Evolutionary conservation across 306 rosid genomes (phyloP).

Genomic region (Gillenia trifoliata): DNA sequence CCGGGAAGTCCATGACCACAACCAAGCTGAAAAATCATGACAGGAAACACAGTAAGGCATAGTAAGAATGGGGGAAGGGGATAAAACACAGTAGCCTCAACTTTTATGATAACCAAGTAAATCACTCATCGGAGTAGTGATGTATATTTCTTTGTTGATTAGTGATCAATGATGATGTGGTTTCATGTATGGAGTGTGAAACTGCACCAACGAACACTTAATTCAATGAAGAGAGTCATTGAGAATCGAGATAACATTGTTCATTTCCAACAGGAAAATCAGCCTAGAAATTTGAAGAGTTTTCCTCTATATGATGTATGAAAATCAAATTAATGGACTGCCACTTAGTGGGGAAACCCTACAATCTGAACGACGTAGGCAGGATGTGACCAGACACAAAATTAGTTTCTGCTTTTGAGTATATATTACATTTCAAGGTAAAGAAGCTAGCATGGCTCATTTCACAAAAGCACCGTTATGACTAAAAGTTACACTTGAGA

Average conservation of each 20-base stretch:
- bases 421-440: neutral
- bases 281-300: neutral
- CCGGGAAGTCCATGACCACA: slow-evolving; percentile 98
- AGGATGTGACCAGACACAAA: neutral
- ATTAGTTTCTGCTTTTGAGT: neutral
- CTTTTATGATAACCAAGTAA: neutral
- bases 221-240: neutral
- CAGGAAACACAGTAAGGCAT: slow-evolving; percentile 12
- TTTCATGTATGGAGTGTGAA: neutral
- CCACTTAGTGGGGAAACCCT: neutral
- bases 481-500: neutral
- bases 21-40: slow-evolving; percentile 67
- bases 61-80: neutral
- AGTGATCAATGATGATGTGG: neutral
- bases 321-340: neutral
- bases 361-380: neutral
- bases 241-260: neutral
- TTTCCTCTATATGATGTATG: neutral
- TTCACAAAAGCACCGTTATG: neutral
- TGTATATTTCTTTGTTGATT: neutral
- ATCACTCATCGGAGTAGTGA: neutral
- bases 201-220: neutral
- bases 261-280: no score
- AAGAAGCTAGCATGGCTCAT: neutral
- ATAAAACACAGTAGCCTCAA: neutral